Evolutionary conservation across 257 asterid genomes (phyloP).

Genomic region (Solanum peruvianum): DNA sequence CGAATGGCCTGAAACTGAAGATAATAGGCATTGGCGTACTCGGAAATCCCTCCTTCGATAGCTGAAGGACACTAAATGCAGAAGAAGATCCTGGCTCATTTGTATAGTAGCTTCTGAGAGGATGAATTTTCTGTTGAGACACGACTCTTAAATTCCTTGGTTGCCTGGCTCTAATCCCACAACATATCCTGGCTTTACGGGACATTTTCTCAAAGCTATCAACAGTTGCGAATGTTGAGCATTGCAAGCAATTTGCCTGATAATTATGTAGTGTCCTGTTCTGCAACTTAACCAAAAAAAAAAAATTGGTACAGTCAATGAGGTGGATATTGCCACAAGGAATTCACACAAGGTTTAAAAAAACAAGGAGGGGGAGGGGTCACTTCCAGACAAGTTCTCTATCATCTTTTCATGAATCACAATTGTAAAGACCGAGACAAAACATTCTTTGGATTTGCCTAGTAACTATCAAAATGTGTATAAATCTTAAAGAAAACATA

Average conservation of each 20-base stretch:
- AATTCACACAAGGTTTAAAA: neutral
- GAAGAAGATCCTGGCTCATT: constrained; percentile 17
- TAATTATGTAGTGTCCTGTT: constrained; percentile 26
- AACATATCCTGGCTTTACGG: constrained; percentile 24
- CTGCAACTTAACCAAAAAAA: constrained; percentile 34
- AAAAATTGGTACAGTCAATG: neutral
- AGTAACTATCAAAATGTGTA: neutral
- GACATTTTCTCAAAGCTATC: constrained; percentile 14
- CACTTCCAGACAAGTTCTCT: neutral
- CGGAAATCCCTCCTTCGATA: constrained; percentile 25
- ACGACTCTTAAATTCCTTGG: constrained; percentile 17
- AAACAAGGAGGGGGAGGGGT: neutral
- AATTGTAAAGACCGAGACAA: neutral
- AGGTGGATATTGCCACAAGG: neutral
- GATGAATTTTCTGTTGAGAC: constrained; percentile 17
- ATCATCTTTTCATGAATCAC: neutral
- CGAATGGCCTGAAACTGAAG: constrained; percentile 16
- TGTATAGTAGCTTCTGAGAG: constrained; percentile 11
- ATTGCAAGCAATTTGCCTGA: constrained; percentile 23
- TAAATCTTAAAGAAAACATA: neutral
- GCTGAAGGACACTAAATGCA: constrained; percentile 17
- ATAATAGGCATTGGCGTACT: constrained; percentile 15
- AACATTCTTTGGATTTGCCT: neutral
- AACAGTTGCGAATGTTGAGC: constrained; percentile 25
- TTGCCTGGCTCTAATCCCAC: constrained; percentile 12